These are phyloP conservation scores for Pelomyxa schiedti DNA, from an alignment of 78 protist genomes.

Conservation along the genomic window DNA sequence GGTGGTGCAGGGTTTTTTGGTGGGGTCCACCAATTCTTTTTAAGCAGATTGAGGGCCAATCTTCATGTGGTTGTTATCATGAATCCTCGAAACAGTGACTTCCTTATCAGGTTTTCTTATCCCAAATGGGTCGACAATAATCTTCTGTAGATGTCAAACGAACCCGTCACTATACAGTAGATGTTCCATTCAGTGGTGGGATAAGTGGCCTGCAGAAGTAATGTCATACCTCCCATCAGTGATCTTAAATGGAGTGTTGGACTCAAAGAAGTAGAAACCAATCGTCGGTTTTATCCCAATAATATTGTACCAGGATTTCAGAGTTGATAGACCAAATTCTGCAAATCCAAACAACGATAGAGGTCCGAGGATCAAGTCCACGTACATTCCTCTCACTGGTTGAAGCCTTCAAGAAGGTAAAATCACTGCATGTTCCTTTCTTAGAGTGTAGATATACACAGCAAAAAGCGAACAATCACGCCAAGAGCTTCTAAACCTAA, in stretches of 20 bases:
- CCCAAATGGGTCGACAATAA: no score
- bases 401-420: neutral
- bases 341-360: no score
- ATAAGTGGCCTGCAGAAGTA: slow-evolving; percentile 20
- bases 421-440: slow-evolving; percentile 19
- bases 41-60: slow-evolving; percentile 17
- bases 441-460: neutral
- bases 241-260: no score
- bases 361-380: no score
- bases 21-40: slow-evolving; percentile 27
- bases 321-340: no score
- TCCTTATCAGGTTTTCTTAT: no score
- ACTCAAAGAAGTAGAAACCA: no score
- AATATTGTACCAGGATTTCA: no score
- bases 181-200: slow-evolving; percentile 53
- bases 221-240: slow-evolving; percentile 5
- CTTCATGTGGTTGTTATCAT: slow-evolving; percentile 55
- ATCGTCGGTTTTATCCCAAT: no score
- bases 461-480: neutral
- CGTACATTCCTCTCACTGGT: slow-evolving; percentile 10
- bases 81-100: slow-evolving; percentile 42
- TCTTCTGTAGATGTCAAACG: slow-evolving; percentile 38
- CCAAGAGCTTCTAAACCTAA: no score
- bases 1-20: slow-evolving; percentile 7
- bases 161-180: slow-evolving; percentile 76